These are phyloP conservation scores for Cyberlindnera euphorbiiphila DNA, from an alignment of 805 yeast genomes.

Conservation along the genomic window DNA sequence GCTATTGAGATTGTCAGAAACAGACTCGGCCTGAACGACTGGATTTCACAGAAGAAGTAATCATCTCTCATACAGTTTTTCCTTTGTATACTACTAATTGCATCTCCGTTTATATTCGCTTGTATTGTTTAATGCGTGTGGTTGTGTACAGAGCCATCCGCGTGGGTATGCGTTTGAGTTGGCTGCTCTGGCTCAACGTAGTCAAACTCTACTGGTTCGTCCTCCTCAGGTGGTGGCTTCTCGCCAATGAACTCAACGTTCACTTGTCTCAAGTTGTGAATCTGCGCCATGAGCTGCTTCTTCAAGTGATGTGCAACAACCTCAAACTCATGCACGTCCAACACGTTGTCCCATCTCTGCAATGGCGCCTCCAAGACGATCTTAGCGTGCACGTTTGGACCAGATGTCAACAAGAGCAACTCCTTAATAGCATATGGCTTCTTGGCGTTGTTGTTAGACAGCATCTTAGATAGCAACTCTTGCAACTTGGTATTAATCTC, in stretches of 20 bases:
- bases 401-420: slow-evolving; percentile 49
- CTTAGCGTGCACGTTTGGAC: slow-evolving; percentile 47
- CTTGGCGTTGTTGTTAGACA: slow-evolving; percentile 40
- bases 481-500: slow-evolving; percentile 39
- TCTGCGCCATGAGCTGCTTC: slow-evolving; percentile 32
- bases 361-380: slow-evolving; percentile 36
- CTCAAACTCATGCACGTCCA: slow-evolving; percentile 39
- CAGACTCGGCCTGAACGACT: slow-evolving; percentile 85
- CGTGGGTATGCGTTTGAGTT: slow-evolving; percentile 23
- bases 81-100: not conserved
- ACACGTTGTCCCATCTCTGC: slow-evolving; percentile 43
- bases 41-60: slow-evolving; percentile 61
- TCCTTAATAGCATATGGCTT: slow-evolving; percentile 36
- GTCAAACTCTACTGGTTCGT: slow-evolving; percentile 12
- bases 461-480: slow-evolving; percentile 30
- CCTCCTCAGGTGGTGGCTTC: slow-evolving; percentile 28
- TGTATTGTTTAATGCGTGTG: slow-evolving; percentile 22
- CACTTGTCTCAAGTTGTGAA: slow-evolving; percentile 42
- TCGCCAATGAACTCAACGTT: slow-evolving; percentile 38
- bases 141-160: slow-evolving; percentile 26
- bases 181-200: slow-evolving; percentile 16
- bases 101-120: not conserved
- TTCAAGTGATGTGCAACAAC: slow-evolving; percentile 36
- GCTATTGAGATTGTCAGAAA: slow-evolving; percentile 95
- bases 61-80: not conserved